A percentile compares a stretch with the other conserved stretches of the same genome.
These are phyloP conservation scores for Colletotrichum tabaci DNA, from an alignment of 2,329 filamentous ascomycete species.

Conservation along the genomic window DNA sequence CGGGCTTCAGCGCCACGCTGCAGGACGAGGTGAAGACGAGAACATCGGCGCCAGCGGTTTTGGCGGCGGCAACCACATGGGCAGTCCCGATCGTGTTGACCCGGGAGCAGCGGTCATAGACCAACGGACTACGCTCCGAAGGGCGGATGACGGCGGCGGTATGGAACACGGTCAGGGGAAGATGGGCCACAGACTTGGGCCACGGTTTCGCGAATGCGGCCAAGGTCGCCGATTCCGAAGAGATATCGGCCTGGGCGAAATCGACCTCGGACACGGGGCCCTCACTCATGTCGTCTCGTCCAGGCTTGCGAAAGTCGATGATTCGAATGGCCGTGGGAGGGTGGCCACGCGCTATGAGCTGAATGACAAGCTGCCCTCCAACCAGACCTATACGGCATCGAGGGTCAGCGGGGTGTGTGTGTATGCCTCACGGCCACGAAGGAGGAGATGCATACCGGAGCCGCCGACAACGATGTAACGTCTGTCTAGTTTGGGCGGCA, in stretches of 20 bases:
- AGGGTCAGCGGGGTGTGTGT: background rate
- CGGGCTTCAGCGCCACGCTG: constrained; percentile 58
- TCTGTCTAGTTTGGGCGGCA: constrained; percentile 58
- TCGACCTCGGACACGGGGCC: constrained; percentile 54
- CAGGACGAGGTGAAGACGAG: constrained; percentile 68
- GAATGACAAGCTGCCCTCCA: constrained; percentile 67
- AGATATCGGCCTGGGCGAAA: constrained; percentile 66
- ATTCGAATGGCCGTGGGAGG: constrained; percentile 66
- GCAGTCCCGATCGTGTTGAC: constrained; percentile 67
- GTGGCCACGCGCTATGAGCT: constrained; percentile 68
- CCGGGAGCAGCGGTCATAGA: constrained; percentile 60
- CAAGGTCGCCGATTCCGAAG: constrained; percentile 58
- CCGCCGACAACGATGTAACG: constrained; percentile 63
- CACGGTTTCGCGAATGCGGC: constrained; percentile 65
- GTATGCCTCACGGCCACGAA: background rate
- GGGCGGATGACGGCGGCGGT: constrained; percentile 69
- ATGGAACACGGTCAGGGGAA: constrained; percentile 71
- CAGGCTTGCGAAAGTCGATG: constrained; percentile 64
- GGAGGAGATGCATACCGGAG: constrained; percentile 54
- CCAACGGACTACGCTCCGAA: constrained; percentile 60
- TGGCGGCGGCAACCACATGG: constrained; percentile 64
- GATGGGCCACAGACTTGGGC: constrained; percentile 55
- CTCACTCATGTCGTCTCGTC: constrained; percentile 58
- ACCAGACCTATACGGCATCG: constrained; percentile 61
- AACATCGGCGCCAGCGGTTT: constrained; percentile 61